Base-by-base conservation (phyloP, 1,139 yeast genomes). In the Debaryomyces sp. region DNA sequence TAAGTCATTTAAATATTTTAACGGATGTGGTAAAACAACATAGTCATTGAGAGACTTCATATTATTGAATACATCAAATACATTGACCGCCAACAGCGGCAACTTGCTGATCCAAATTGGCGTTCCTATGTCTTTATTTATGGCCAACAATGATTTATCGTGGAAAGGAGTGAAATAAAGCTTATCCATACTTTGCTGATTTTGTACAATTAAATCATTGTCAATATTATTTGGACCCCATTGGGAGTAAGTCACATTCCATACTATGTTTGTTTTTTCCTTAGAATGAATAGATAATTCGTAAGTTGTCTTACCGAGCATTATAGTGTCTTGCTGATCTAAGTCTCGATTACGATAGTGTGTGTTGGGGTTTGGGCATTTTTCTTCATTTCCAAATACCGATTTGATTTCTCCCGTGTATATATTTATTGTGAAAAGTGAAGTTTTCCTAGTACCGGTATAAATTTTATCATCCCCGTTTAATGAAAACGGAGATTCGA, bases 161-260 rank as follows among this genome's bases (percentile, higher is more conserved):
- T 87, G 89, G 60, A 89, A 82, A 1, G 97, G 96, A 1, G 95
- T 86, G 54, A 94, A 84, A 58, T 88, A 88, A 4, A 89, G 69
- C 39, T 85, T 84, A 64, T 92, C 98, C 18, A 78, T 54, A 4
- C 89, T 80, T 41, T 77, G 73, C 39, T 65, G 67, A 50, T 74
- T 75, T 55, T 86, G 80, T 53, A 66, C 50, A 21, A 73, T 82
- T 50, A 92, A 73, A 61, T 87, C 94, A 37, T 77, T 74, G 63
- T 94, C 96, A 50, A 92, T 75, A 55, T 90, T 85, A 67, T 92
- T 92, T 24, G 96, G 96, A 6, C 96, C 96, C 97, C 98, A 94
- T 46, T 87, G 81, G 1, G 96, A 78, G 62, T 88, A 92, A 0
- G 95, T 85, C 10, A 94, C 91, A 61, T 91, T 89, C 96, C 97